phyloP scores from a whole-genome alignment of 176 grass and related monocot genomes.

The Ampelocalamus luodianensis region DNA sequence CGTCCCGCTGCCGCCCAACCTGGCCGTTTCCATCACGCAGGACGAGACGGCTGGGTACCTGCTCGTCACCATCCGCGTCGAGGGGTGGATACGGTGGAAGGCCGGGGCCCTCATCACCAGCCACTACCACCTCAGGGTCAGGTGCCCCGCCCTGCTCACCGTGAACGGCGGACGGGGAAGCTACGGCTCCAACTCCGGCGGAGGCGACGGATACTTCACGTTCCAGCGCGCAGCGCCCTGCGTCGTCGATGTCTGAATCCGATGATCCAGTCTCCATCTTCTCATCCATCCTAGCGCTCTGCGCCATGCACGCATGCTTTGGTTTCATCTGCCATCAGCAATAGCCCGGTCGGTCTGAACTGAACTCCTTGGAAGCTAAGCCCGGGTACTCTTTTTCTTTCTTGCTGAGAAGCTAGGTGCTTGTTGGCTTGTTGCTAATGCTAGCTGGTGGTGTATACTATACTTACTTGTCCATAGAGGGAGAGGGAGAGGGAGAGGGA shows the following conservation, averaged over 20 bases:
- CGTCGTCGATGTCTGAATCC: constrained; percentile 64
- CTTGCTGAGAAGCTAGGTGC: no score
- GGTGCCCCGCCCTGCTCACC: constrained; percentile 72
- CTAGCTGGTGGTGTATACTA: no score
- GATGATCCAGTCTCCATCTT: not conserved
- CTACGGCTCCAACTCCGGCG: constrained; percentile 49
- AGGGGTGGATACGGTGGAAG: constrained; percentile 68
- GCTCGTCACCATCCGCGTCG: constrained; percentile 57
- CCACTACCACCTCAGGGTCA: constrained; percentile 60
- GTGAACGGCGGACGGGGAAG: constrained; percentile 43
- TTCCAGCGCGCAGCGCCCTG: constrained; percentile 55
- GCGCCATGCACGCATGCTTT: no score
- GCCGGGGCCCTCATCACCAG: constrained; percentile 58
- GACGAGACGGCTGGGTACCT: constrained; percentile 69
- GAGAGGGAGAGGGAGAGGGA: no score
- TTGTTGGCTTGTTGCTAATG: no score
- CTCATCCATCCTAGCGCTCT: not conserved
- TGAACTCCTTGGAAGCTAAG: no score
- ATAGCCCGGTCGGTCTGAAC: no score
- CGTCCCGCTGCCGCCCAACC: constrained; percentile 59
- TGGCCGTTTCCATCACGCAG: constrained; percentile 44
- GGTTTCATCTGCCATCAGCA: no score
- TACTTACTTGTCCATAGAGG: no score
- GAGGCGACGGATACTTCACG: constrained; percentile 52
- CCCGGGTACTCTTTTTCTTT: no score